Evolutionary conservation across 2,329 filamentous ascomycete species (phyloP).

Genomic region (Aspergillus piperis): DNA sequence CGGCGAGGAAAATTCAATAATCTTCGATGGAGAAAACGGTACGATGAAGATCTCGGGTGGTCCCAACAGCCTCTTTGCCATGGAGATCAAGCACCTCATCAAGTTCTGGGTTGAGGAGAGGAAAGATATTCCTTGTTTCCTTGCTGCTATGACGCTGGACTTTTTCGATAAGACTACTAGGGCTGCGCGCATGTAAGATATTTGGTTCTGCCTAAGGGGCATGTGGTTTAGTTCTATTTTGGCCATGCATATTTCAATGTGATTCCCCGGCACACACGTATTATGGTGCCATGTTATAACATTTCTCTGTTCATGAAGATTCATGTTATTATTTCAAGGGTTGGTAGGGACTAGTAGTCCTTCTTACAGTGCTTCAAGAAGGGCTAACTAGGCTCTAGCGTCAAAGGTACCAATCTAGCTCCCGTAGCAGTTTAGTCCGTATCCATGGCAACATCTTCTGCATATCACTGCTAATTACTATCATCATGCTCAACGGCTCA

Average conservation of each 20-base stretch:
- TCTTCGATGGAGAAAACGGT: constrained; percentile 90
- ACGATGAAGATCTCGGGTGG: constrained; percentile 98
- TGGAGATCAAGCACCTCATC: constrained; percentile 80
- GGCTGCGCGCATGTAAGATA: constrained; percentile 38
- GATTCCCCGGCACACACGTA: constrained; percentile 30
- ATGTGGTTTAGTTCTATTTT: background rate
- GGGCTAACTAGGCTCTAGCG: too few relatives aligned
- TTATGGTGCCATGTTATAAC: background rate
- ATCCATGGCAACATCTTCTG: too few relatives aligned
- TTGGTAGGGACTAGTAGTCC: background rate
- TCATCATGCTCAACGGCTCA: too few relatives aligned
- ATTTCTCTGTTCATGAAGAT: constrained; percentile 24
- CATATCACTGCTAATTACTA: too few relatives aligned
- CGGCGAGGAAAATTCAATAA: constrained; percentile 59
- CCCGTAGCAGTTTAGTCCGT: too few relatives aligned
- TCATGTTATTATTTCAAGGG: background rate
- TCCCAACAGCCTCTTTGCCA: constrained; percentile 80
- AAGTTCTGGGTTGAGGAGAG: constrained; percentile 95
- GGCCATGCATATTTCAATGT: background rate
- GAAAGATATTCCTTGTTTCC: constrained; percentile 89
- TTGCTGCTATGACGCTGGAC: constrained; percentile 87
- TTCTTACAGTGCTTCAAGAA: background rate
- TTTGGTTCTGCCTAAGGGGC: background rate
- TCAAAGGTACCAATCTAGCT: too few relatives aligned
- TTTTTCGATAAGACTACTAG: constrained; percentile 71